A percentile compares a stretch with the other conserved stretches of the same genome.
Evolutionary conservation across 2,329 filamentous ascomycete species (phyloP).

Genomic region (Monosporascus sp.): DNA sequence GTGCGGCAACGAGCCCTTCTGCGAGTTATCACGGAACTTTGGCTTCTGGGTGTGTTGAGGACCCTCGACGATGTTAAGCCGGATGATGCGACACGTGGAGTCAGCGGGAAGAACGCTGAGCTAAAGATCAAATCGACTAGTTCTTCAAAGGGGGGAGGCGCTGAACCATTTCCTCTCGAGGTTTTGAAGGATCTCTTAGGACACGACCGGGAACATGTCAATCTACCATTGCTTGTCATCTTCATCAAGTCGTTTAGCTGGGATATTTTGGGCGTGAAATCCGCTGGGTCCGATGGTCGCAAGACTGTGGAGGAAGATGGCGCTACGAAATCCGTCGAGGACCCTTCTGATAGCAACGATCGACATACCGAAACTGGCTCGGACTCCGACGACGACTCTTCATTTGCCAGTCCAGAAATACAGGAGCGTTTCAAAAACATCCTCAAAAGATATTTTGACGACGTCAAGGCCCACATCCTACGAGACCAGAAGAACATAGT

Average conservation of each 20-base stretch:
- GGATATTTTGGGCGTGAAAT: conserved; percentile 83
- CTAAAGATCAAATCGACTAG: conserved; percentile 50
- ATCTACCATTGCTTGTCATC: conserved; percentile 83
- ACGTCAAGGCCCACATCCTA: conserved; percentile 81
- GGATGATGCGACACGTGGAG: conserved; percentile 58
- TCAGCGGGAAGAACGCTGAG: conserved; percentile 57
- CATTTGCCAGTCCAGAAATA: conserved; percentile 69
- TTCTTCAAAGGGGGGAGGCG: conserved; percentile 57
- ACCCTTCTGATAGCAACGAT: conserved; percentile 45
- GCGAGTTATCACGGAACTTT: conserved; percentile 88
- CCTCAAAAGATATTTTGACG: conserved; percentile 82
- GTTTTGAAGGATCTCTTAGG: conserved; percentile 96
- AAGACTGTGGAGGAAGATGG: conserved; percentile 82
- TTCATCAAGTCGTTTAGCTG: conserved; percentile 96
- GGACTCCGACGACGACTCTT: conserved; percentile 58
- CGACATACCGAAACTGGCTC: conserved; percentile 41
- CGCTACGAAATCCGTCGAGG: conserved; percentile 46
- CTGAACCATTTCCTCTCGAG: conserved; percentile 92
- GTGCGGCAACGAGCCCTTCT: conserved; percentile 79
- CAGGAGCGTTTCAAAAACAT: conserved; percentile 84
- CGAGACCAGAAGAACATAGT: conserved; percentile 89
- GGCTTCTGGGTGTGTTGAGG: conserved; percentile 83
- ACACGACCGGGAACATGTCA: conserved; percentile 87
- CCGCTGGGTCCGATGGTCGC: conserved; percentile 67
- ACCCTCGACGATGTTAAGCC: conserved; percentile 68